Evolutionary conservation across 352 stramenopile species (phyloP).

Genomic region (Phytophthora niederhauseri): DNA sequence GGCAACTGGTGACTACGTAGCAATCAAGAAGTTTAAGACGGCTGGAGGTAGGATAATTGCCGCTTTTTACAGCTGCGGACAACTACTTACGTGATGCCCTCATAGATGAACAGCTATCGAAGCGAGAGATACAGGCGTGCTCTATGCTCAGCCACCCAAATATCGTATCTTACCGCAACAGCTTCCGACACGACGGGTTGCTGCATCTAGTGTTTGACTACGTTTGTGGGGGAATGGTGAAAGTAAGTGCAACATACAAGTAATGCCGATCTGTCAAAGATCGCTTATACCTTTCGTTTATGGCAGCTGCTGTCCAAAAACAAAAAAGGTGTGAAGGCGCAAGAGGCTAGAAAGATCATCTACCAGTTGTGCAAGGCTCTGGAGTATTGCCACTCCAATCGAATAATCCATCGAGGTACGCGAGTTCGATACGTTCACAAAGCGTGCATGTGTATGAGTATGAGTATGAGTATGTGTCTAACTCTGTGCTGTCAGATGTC

Average conservation of each 20-base stretch:
- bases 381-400: conserved; percentile 78
- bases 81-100: not conserved
- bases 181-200: conserved; percentile 77
- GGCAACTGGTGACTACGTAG: conserved; percentile 68
- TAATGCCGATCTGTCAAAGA: not conserved
- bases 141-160: conserved; percentile 84
- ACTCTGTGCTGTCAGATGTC: conserved; percentile 49
- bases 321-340: conserved; percentile 62
- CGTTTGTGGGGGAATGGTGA: conserved; percentile 70
- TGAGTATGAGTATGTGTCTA: not conserved
- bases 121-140: conserved; percentile 81
- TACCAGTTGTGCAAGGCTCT: conserved; percentile 82
- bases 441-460: not conserved
- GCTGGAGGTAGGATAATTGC: conserved; percentile 41
- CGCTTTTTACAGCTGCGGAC: not conserved
- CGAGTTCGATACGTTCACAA: not conserved
- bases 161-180: conserved; percentile 85
- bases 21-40: conserved; percentile 88
- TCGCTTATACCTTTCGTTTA: not conserved
- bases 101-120: conserved; percentile 76
- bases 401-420: conserved; percentile 81
- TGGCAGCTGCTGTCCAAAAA: conserved; percentile 63
- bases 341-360: conserved; percentile 50
- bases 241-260: conserved; percentile 39
- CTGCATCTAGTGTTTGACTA: conserved; percentile 85